Evolutionary conservation across 2,329 filamentous ascomycete species (phyloP).

Genomic region (Drechslerella stenobrocha): DNA sequence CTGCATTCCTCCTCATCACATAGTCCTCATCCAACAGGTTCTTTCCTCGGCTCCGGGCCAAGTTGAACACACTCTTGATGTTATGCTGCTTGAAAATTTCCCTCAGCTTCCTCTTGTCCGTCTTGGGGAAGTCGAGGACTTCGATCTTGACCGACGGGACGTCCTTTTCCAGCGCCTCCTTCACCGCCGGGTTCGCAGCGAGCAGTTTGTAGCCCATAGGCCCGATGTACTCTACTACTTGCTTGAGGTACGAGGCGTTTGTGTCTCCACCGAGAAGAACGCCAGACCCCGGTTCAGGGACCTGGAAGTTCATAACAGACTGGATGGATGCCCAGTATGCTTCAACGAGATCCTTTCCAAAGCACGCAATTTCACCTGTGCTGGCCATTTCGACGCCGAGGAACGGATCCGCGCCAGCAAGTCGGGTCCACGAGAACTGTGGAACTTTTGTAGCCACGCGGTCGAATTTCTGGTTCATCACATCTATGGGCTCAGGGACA

Average conservation of each 20-base stretch:
- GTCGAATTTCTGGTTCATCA: constrained; percentile 85
- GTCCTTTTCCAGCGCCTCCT: constrained; percentile 79
- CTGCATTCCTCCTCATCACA: constrained; percentile 96
- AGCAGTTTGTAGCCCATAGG: constrained; percentile 94
- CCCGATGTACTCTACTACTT: constrained; percentile 81
- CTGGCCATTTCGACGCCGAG: constrained; percentile 96
- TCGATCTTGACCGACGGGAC: constrained; percentile 68
- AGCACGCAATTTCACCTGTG: constrained; percentile 98
- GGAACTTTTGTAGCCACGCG: constrained; percentile 97
- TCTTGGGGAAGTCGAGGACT: constrained; percentile 93
- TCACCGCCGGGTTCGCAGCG: constrained; percentile 78
- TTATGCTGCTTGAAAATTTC: constrained; percentile 97
- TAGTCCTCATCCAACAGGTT: constrained; percentile 91
- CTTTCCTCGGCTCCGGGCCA: constrained; percentile 80
- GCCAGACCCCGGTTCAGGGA: constrained; percentile 91
- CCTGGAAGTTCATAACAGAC: constrained; percentile 98
- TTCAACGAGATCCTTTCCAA: constrained; percentile 91
- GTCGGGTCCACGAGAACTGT: constrained; percentile 98
- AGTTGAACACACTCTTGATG: constrained; percentile 93
- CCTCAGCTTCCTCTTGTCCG: constrained; percentile 90
- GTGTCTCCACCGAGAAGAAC: constrained; percentile 89
- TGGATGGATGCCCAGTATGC: constrained; percentile 97
- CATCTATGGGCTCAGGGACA: constrained; percentile 80
- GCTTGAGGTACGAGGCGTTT: constrained; percentile 70
- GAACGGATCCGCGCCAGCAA: constrained; percentile 95